Evolutionary conservation across 2,329 filamentous ascomycete species (phyloP).

Genomic region (Colletotrichum noveboracense): DNA sequence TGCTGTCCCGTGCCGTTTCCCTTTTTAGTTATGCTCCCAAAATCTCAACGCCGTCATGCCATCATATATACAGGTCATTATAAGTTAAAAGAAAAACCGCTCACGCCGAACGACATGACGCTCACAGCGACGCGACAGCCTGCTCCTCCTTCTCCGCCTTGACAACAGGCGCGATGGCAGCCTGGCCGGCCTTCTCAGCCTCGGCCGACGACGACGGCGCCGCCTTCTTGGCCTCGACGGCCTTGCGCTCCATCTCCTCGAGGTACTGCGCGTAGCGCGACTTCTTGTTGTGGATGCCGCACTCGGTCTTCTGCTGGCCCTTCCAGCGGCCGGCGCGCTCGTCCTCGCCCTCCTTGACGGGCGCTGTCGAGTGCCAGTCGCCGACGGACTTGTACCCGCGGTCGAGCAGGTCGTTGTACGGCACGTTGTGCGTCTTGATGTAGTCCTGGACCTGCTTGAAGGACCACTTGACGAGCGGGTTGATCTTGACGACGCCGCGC

Average conservation of each 20-base stretch:
- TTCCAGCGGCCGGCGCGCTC: conserved; percentile 98
- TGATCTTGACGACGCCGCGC: conserved; percentile 93
- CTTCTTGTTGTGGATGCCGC: conserved; percentile 98
- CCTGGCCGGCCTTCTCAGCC: conserved; percentile 23
- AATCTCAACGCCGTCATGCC: conserved; percentile 14
- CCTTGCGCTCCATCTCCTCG: conserved; percentile 73
- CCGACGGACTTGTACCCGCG: conserved; percentile 97
- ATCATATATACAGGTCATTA: conserved; percentile 21
- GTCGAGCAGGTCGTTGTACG: conserved; percentile 92
- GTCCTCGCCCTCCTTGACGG: conserved; percentile 89
- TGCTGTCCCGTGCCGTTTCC: conserved; percentile 17
- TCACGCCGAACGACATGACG: not conserved
- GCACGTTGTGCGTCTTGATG: conserved; percentile 83
- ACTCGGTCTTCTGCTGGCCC: conserved; percentile 94
- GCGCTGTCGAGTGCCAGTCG: conserved; percentile 96
- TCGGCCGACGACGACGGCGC: conserved; percentile 24
- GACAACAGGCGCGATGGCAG: conserved; percentile 20
- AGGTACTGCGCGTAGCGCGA: conserved; percentile 90
- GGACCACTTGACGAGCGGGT: conserved; percentile 92
- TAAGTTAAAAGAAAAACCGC: not conserved
- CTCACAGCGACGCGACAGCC: not conserved
- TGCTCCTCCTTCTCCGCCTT: conserved; percentile 22
- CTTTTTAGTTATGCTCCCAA: conserved; percentile 1
- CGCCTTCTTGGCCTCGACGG: conserved; percentile 51
- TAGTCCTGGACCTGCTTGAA: conserved; percentile 91